These are phyloP conservation scores for Hymenoscyphus repandus DNA, from an alignment of 2,329 filamentous ascomycete species.

Conservation along the genomic window DNA sequence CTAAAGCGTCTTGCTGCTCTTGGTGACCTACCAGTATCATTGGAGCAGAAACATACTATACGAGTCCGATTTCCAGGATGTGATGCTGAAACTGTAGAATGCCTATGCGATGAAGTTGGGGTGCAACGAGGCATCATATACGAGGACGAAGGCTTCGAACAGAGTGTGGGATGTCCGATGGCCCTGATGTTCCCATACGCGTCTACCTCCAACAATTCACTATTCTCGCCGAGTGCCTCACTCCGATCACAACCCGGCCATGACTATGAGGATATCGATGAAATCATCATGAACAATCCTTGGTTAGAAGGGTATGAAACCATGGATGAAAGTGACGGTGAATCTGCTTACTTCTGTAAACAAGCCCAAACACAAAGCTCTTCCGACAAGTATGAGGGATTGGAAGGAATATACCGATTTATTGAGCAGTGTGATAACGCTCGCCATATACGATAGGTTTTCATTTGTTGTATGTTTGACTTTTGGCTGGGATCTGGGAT, in stretches of 20 bases:
- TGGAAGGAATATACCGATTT: slow-evolving; percentile 62
- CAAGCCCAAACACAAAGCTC: slow-evolving; percentile 32
- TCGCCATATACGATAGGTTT: slow-evolving; percentile 14
- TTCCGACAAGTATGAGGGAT: slow-evolving; percentile 50
- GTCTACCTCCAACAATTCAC: slow-evolving; percentile 46
- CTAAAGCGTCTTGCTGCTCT: slow-evolving; percentile 70
- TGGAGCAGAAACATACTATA: slow-evolving; percentile 57
- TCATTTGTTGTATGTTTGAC: background rate
- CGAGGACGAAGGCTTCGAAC: slow-evolving; percentile 72
- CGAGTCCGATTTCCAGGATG: slow-evolving; percentile 89
- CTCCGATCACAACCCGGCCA: slow-evolving; percentile 39
- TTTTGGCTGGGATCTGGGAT: too few species aligned
- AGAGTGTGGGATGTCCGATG: slow-evolving; percentile 60
- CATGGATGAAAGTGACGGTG: slow-evolving; percentile 27
- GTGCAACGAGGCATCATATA: slow-evolving; percentile 72
- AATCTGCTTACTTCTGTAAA: slow-evolving; percentile 27
- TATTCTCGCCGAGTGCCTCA: slow-evolving; percentile 32
- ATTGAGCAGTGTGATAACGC: slow-evolving; percentile 54
- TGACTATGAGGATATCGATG: slow-evolving; percentile 24
- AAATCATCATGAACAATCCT: slow-evolving; percentile 23
- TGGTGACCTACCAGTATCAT: slow-evolving; percentile 76
- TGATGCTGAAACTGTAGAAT: slow-evolving; percentile 75
- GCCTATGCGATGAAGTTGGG: slow-evolving; percentile 81
- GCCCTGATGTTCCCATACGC: slow-evolving; percentile 85
- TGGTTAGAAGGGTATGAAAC: slow-evolving; percentile 31